Conservation (phyloP, 176 grass and related monocot species). For the sorghum (Sorghum bicolor) region DNA sequence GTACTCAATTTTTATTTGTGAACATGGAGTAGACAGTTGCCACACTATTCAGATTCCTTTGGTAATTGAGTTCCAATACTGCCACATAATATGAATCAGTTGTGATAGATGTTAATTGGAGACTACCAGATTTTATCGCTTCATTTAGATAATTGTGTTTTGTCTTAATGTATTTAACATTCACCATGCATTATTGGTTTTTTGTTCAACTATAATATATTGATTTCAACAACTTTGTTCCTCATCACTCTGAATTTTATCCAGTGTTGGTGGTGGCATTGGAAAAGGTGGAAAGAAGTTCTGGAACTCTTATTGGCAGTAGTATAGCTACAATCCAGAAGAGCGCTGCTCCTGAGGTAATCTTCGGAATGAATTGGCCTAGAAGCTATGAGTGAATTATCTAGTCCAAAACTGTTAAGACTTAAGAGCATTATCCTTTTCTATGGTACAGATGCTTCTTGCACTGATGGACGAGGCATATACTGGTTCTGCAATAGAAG, state of each 20-base stretch:
- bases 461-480: constrained; percentile 98
- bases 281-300: constrained; percentile 95
- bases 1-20: neutral
- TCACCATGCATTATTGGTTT: neutral
- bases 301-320: constrained; percentile 87
- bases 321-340: constrained; percentile 98
- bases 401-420: neutral
- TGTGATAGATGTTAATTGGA: neutral
- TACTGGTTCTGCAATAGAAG: constrained; percentile 86
- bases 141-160: neutral
- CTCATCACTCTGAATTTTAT: constrained; percentile 3
- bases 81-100: neutral
- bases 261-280: constrained; percentile 89
- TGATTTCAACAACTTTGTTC: neutral
- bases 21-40: neutral
- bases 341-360: constrained; percentile 91
- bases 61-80: neutral
- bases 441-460: constrained; percentile 71
- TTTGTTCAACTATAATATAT: neutral
- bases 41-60: neutral
- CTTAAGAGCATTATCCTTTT: constrained; percentile 26
- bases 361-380: constrained; percentile 19
- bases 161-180: neutral
- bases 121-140: neutral
- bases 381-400: constrained; percentile 17